Evolutionary conservation across 2,329 filamentous ascomycete species (phyloP), one percentile per base, ranked within the genome.

Genomic region (Lizonia empirigonia): DNA sequence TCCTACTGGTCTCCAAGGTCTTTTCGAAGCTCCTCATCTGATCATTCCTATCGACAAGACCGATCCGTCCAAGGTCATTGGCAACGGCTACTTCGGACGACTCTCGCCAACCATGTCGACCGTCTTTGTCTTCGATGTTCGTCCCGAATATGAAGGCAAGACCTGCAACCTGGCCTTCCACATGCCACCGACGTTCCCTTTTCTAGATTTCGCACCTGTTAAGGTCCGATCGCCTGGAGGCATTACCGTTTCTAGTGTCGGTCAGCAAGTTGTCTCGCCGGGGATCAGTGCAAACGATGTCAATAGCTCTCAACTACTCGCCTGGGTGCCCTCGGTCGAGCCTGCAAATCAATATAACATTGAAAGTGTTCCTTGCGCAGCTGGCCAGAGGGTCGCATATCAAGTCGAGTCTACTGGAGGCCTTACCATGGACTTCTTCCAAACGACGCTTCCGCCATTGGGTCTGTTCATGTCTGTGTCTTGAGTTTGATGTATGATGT

Each of bases 111-210:
- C 58, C 3, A 54, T 60, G n/a, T 71, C 65, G 32, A 70, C 71
- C 8, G 55, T 80, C 52, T 79, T 80, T 70, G 75, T 73, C 51
- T 80, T 80, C 59, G 74, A 80, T 53, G 67, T 81, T 19, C 74
- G 74, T 0, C 55, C 65, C 3, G 63, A 61, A 3, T 69, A 75
- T 39, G 51, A 65, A 29, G 73, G 74, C 51, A 76, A 75, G 53
- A 76, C 70, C 24, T 81, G 79, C 70, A 77, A 73, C 5, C 62
- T 80, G n/a, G 66, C 76, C 49, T 80, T 82, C 66, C 63, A 77
- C 29, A 72, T 80, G 53, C 79, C 79, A 0, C 50, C 61, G 5
- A 53, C 76, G 70, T n/a, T 53, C 48, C 18, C 60, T 57, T 55
- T 52, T 59, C 12, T 66, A 73, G 33, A 58, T 37, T 19, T 79